phyloP scores from a whole-genome alignment of 257 asterid species.

The Salvia splendens region DNA sequence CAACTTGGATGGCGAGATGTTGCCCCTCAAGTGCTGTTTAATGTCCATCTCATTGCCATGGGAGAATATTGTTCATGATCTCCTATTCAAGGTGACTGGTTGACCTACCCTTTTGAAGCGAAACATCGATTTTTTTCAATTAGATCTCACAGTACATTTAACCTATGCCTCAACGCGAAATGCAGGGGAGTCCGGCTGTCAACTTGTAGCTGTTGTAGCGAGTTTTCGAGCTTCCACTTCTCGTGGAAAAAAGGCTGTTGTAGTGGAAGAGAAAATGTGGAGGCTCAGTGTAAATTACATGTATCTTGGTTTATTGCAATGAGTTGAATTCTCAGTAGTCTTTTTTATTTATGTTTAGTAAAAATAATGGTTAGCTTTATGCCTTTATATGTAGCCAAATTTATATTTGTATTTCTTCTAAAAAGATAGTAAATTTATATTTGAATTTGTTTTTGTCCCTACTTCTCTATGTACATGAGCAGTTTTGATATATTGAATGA shows the following conservation, averaged over 20 bases:
- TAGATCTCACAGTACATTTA: background rate
- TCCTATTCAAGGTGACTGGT: conserved; percentile 71
- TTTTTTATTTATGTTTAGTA: background rate
- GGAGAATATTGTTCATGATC: conserved; percentile 94
- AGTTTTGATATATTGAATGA: too few relatives aligned
- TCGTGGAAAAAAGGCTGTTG: conserved; percentile 2
- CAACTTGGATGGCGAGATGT: conserved; percentile 77
- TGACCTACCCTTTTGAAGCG: background rate
- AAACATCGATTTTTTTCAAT: background rate
- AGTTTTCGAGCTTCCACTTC: conserved; percentile 4
- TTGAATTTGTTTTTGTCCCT: too few relatives aligned
- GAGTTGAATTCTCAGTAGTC: conserved; percentile 5
- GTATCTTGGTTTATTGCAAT: conserved; percentile 19
- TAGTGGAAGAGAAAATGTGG: conserved; percentile 23
- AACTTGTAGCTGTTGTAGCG: conserved; percentile 50
- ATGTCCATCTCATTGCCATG: conserved; percentile 96
- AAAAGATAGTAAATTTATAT: too few relatives aligned
- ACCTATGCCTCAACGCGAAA: conserved; percentile 26
- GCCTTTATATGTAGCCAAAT: background rate
- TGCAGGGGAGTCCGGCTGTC: conserved; percentile 79
- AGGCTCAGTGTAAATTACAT: conserved; percentile 31
- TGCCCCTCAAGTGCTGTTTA: conserved; percentile 90
- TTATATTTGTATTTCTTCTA: background rate
- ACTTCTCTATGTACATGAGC: too few relatives aligned
- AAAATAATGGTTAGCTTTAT: background rate